These are phyloP conservation scores for Keithomyces neogunnii DNA, from an alignment of 2,329 filamentous ascomycete species.

Conservation along the genomic window DNA sequence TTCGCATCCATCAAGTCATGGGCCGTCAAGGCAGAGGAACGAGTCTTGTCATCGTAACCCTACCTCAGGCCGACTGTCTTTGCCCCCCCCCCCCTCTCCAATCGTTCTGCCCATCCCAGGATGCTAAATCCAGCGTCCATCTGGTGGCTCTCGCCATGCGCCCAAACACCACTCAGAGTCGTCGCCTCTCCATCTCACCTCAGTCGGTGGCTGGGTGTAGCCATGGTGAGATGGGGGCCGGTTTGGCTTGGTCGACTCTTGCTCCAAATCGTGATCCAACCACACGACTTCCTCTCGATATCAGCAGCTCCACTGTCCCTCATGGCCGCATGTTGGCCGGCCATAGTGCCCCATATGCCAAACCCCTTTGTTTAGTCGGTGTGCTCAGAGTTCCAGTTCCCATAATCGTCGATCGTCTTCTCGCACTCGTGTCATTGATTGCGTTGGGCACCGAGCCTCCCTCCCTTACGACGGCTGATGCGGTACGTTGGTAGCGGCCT, in stretches of 20 bases:
- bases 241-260: slow-evolving; percentile 1
- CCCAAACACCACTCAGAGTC: neutral
- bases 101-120: neutral
- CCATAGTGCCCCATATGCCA: slow-evolving; percentile 14
- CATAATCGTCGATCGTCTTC: slow-evolving; percentile 10
- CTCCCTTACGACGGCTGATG: neutral
- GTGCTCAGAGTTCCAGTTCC: slow-evolving; percentile 20
- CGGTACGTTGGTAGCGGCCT: neutral
- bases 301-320: slow-evolving; percentile 24
- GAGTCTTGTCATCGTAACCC: neutral
- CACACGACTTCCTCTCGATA: slow-evolving; percentile 14
- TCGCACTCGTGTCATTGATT: neutral
- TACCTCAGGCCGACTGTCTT: neutral
- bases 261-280: slow-evolving; percentile 14
- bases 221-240: neutral
- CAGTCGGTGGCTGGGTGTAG: neutral
- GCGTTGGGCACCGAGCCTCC: slow-evolving; percentile 9
- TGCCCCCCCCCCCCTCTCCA: neutral
- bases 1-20: slow-evolving; percentile 1
- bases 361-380: slow-evolving; percentile 24
- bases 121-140: neutral
- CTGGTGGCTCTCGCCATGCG: neutral
- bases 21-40: neutral
- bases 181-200: neutral
- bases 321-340: slow-evolving; percentile 25